Evolutionary conservation across 2,329 filamentous ascomycete genomes (phyloP), one percentile per base, ranked within the genome.

Genomic region (Sporothrix brunneoviolacea): DNA sequence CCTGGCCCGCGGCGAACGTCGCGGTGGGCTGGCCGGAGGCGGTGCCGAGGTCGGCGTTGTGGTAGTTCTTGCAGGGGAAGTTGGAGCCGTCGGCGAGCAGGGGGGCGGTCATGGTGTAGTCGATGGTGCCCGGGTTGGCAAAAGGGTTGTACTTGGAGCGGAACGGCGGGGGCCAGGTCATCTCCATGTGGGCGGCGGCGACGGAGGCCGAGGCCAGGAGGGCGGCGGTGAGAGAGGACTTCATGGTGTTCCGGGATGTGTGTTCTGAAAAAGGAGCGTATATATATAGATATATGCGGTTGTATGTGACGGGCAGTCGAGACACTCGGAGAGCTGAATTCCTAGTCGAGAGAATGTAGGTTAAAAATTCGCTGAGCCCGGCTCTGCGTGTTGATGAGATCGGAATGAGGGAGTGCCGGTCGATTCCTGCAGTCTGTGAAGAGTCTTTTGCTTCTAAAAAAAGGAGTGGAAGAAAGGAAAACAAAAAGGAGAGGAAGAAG

Each of bases 51-150:
- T 75, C 67, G 43, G 62, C 65, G 8, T 22, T n/a, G 44, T 76
- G 70, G 63, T 72, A 73, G 57, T 83, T 82, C 71, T 90, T 90
- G 77, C 88, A 93, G 5, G 87, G 84, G 65, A 80, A 93, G 67
- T 90, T 77, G 52, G 73, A 72, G 22, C 84, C 83, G 53, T 73
- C 70, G 18, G 71, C 61, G 2, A 68, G 62, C 42, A 93, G 74
- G 3, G 88, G 88, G 15, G 75, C 73, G 32, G 82, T 87, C 70
- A 88, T 88, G 59, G 77, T 79, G 70, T 85, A 88, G 69, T 91
- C 85, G 62, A 80, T 74, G 49, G 75, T 66, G 50, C 27, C 40
- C 15, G 41, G 27, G 50, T 62, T 59, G 2, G 64, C 57, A 59
- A 72, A 66, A 42, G 71, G 68, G 68, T 80, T 79, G 64, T 64